phyloP scores from a whole-genome alignment of 495 filamentous ascomycete species.

The Elasticomyces elasticus region DNA sequence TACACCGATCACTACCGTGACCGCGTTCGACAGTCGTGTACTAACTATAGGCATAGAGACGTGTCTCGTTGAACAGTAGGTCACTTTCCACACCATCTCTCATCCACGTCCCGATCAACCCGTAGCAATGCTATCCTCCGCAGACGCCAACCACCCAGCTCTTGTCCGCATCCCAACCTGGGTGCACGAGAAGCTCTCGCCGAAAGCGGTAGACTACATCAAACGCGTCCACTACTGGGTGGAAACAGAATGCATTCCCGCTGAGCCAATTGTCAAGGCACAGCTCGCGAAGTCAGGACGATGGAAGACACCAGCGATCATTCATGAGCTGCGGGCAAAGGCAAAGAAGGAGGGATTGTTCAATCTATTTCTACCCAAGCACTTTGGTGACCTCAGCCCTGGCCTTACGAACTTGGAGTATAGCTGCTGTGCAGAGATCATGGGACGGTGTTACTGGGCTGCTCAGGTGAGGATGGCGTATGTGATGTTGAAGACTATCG shows the following conservation, averaged over 20 bases:
- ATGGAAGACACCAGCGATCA: conserved; percentile 32
- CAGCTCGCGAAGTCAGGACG: conserved; percentile 24
- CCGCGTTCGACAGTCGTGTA: neutral
- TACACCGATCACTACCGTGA: neutral
- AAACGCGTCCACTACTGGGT: conserved; percentile 33
- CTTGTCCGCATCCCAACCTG: conserved; percentile 33
- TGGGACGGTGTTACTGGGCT: conserved; percentile 35
- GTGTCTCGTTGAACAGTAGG: neutral
- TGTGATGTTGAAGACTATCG: neutral
- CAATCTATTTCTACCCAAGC: conserved; percentile 35
- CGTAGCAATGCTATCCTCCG: neutral
- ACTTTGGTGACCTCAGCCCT: conserved; percentile 32
- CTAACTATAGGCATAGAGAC: neutral
- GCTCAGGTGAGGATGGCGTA: conserved; percentile 24
- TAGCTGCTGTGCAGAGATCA: conserved; percentile 34
- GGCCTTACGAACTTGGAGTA: conserved; percentile 38
- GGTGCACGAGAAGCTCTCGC: conserved; percentile 33
- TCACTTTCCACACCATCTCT: neutral
- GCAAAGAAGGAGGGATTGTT: conserved; percentile 33
- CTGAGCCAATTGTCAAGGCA: conserved; percentile 33
- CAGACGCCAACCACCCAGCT: conserved; percentile 24
- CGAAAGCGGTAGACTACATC: conserved; percentile 32
- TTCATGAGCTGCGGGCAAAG: conserved; percentile 33
- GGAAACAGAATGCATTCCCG: conserved; percentile 35
- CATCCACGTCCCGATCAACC: neutral